Evolutionary conservation across 2,329 filamentous ascomycete species (phyloP).

Genomic region (Alternaria alternata): DNA sequence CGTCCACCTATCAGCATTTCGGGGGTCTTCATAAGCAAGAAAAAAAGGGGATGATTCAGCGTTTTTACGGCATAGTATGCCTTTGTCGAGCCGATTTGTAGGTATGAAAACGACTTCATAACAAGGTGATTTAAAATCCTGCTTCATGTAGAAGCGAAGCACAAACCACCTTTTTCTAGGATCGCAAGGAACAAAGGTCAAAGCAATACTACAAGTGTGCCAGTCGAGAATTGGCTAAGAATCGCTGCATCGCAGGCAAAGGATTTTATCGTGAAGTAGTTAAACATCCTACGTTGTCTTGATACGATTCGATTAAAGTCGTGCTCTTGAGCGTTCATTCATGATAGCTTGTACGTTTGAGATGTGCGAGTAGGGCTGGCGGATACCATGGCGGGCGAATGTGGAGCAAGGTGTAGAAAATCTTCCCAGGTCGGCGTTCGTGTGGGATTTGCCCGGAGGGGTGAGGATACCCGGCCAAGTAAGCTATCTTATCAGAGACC

Average conservation of each 20-base stretch:
- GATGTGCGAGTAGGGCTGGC: not conserved
- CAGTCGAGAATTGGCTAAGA: not conserved
- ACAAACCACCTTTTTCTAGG: not conserved
- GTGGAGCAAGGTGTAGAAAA: not conserved
- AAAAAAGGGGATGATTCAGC: too few relatives aligned
- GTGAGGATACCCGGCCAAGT: not conserved
- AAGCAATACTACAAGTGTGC: not conserved
- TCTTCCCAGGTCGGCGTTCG: not conserved
- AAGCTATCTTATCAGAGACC: constrained; percentile 3
- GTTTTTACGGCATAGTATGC: not conserved
- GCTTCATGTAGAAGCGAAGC: not conserved
- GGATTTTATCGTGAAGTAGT: not conserved
- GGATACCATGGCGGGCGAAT: not conserved
- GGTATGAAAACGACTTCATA: not conserved
- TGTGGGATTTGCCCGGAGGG: not conserved
- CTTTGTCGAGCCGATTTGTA: not conserved
- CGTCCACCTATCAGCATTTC: not conserved
- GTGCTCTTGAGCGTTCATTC: not conserved
- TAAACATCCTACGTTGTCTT: not conserved
- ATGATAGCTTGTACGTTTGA: not conserved
- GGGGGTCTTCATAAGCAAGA: too few relatives aligned
- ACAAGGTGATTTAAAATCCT: not conserved
- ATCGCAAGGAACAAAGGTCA: not conserved
- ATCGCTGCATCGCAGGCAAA: not conserved
- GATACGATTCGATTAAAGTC: not conserved